phyloP scores from a whole-genome alignment of 2,329 filamentous ascomycete species.

The Diaporthe sp. region DNA sequence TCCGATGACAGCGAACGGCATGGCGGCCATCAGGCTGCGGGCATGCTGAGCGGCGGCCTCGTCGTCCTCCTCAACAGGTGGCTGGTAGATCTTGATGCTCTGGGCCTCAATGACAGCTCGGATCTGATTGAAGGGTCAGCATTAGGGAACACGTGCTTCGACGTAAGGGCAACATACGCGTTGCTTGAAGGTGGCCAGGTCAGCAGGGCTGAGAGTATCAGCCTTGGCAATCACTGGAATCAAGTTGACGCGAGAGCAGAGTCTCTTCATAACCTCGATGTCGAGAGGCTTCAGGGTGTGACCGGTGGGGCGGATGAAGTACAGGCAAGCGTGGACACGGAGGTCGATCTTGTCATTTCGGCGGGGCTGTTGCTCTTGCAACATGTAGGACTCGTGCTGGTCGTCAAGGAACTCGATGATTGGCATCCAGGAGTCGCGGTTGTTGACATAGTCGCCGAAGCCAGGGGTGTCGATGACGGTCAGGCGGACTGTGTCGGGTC shows the following conservation, averaged over 20 bases:
- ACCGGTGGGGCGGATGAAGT: constrained; percentile 98
- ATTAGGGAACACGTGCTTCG: not conserved
- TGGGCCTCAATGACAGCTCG: constrained; percentile 96
- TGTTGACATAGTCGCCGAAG: constrained; percentile 99
- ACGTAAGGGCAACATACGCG: constrained; percentile 69
- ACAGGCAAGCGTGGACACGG: constrained; percentile 97
- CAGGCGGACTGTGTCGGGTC: constrained; percentile 79
- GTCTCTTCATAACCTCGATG: constrained; percentile 99
- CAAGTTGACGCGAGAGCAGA: constrained; percentile 97
- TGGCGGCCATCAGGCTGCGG: constrained; percentile 92
- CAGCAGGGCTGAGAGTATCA: constrained; percentile 93
- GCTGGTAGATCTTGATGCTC: constrained; percentile 99
- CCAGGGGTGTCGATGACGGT: constrained; percentile 99
- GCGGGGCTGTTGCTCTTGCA: constrained; percentile 99
- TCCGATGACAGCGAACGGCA: constrained; percentile 99
- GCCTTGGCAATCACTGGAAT: constrained; percentile 99
- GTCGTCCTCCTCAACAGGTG: constrained; percentile 97
- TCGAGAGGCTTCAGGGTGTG: constrained; percentile 99
- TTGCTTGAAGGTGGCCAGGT: constrained; percentile 94
- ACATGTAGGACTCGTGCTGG: constrained; percentile 99
- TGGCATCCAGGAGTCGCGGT: constrained; percentile 99
- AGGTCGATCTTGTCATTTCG: constrained; percentile 99
- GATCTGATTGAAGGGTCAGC: constrained; percentile 71
- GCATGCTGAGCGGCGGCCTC: constrained; percentile 96
- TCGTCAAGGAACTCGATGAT: constrained; percentile 99